These are phyloP conservation scores for Arctium minus DNA, from an alignment of 129 eudicot species.

Conservation along the genomic window DNA sequence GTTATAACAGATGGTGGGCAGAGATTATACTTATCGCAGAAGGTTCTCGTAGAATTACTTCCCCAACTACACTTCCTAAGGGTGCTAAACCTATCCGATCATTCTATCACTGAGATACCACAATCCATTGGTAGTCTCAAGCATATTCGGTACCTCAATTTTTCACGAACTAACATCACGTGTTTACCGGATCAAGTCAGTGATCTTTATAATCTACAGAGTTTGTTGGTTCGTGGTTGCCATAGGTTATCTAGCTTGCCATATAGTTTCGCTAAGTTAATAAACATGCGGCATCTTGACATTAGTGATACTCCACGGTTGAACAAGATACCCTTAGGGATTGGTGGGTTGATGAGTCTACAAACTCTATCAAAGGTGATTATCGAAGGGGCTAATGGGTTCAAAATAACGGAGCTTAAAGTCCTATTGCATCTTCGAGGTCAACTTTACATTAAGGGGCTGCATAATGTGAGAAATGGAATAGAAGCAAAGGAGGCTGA, in stretches of 20 bases:
- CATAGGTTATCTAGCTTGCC: conserved; percentile 24
- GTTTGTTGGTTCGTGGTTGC: conserved; percentile 33
- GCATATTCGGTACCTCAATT: conserved; percentile 29
- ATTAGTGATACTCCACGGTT: conserved; percentile 28
- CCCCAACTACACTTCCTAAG: conserved; percentile 11
- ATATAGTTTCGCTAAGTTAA: conserved; percentile 2
- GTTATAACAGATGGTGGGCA: not conserved
- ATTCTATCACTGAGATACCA: not conserved
- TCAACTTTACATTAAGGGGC: conserved; percentile 28
- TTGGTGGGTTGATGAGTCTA: conserved; percentile 33
- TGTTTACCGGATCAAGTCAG: conserved; percentile 31
- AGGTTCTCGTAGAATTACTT: not conserved
- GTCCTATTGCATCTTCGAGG: conserved; percentile 25
- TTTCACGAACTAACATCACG: conserved; percentile 18
- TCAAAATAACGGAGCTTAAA: conserved; percentile 25
- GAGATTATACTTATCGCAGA: conserved; percentile 7
- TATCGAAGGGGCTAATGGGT: conserved; percentile 20
- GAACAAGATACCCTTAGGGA: conserved; percentile 36
- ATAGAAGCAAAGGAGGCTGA: conserved; percentile 39
- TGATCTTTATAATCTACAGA: conserved; percentile 34
- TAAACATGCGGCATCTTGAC: conserved; percentile 43
- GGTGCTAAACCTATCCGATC: conserved; percentile 2
- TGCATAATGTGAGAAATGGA: conserved; percentile 33
- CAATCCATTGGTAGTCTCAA: conserved; percentile 24
- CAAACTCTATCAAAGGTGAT: conserved; percentile 35